These are phyloP conservation scores for Pythium utonaiense DNA, from an alignment of 352 stramenopile genomes.

Conservation along the genomic window DNA sequence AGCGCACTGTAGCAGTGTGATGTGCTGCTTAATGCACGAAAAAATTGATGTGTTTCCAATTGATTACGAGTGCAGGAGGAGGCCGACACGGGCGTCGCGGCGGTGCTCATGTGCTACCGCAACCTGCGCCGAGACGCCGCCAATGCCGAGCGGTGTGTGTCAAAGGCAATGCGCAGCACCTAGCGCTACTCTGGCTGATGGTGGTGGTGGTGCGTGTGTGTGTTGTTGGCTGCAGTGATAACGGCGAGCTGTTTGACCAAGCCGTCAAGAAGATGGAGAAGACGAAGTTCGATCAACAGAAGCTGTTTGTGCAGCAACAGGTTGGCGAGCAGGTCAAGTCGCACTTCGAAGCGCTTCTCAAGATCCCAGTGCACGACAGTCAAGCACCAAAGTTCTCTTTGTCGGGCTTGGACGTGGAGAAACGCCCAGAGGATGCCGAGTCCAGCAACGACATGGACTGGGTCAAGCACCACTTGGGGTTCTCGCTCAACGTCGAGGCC, in stretches of 20 bases:
- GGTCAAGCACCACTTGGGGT: conserved; percentile 62
- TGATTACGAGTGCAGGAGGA: conserved; percentile 51
- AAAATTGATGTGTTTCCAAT: neutral
- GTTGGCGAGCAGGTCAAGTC: conserved; percentile 52
- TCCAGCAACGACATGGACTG: conserved; percentile 29
- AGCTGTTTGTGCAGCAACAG: conserved; percentile 63
- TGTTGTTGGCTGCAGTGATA: conserved; percentile 48
- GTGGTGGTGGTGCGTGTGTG: too few relatives aligned
- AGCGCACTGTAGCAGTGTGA: neutral
- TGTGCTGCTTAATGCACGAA: neutral
- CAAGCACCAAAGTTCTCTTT: conserved; percentile 46
- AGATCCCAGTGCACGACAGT: conserved; percentile 39
- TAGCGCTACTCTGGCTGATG: too few relatives aligned
- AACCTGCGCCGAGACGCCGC: conserved; percentile 46
- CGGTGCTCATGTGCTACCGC: conserved; percentile 77
- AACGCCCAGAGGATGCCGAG: conserved; percentile 25
- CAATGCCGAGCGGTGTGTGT: conserved; percentile 48
- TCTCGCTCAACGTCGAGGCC: conserved; percentile 59
- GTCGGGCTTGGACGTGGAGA: conserved; percentile 52
- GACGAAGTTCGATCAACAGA: conserved; percentile 83
- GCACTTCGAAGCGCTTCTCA: conserved; percentile 62
- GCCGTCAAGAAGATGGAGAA: conserved; percentile 64
- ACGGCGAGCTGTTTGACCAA: conserved; percentile 69
- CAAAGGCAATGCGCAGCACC: too few relatives aligned
- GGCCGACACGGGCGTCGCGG: conserved; percentile 69